A percentile compares a stretch with the other conserved stretches of the same genome.
Conservation (phyloP, 2,329 filamentous ascomycete species). For the Ilyonectria robusta region DNA sequence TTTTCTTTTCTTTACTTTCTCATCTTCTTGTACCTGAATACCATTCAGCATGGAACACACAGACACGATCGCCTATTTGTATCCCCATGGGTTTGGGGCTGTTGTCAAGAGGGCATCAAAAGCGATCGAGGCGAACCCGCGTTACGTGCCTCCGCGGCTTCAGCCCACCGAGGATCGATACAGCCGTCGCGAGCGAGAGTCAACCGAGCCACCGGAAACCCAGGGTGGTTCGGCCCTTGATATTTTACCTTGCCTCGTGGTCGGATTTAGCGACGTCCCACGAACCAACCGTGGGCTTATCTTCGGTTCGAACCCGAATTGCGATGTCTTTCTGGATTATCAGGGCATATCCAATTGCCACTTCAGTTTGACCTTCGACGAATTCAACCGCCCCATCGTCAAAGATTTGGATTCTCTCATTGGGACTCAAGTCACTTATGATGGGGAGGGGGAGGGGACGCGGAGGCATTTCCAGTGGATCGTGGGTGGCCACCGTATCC, state of each 20-base stretch:
- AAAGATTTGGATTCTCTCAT: conserved; percentile 38
- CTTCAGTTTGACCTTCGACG: conserved; percentile 3
- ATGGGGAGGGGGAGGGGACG: conserved; percentile 30
- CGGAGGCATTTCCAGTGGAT: conserved; percentile 44
- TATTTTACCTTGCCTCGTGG: conserved; percentile 23
- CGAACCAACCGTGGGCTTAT: conserved; percentile 31
- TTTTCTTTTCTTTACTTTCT: too few species aligned
- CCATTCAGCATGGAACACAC: too few species aligned
- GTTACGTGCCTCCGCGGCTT: too few species aligned
- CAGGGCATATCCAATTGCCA: conserved; percentile 31
- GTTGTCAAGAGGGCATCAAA: too few species aligned
- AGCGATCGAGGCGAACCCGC: too few species aligned
- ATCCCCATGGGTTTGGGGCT: too few species aligned
- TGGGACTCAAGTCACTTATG: conserved; percentile 45
- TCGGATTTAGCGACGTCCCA: conserved; percentile 35
- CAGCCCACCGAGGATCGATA: too few species aligned
- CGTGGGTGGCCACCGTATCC: conserved; percentile 33
- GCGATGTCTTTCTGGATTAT: conserved; percentile 33
- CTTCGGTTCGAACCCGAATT: conserved; percentile 31
- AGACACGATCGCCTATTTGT: too few species aligned
- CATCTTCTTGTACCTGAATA: too few species aligned
- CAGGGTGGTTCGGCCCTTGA: neutral
- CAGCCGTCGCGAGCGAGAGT: conserved; percentile 4
- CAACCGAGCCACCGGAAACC: neutral
- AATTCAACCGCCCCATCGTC: conserved; percentile 31